A percentile compares a stretch with the other conserved stretches of the same genome.
phyloP scores from a whole-genome alignment of 345 rosid genomes.

The Anastatica hierochuntica region DNA sequence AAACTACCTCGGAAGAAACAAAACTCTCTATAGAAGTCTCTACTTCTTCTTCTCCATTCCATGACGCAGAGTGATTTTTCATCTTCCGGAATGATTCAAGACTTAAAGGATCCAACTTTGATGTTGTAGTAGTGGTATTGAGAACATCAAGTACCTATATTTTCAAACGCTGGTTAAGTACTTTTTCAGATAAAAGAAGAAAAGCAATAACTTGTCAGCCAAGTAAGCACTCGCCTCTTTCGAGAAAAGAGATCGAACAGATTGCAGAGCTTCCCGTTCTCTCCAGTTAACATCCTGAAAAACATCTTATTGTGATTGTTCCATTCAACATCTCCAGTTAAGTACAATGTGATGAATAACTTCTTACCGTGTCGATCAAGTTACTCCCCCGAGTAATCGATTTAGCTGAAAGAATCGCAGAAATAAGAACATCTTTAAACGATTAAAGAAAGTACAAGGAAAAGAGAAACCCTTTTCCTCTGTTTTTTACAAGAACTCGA shows the following conservation, averaged over 20 bases:
- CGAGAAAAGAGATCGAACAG: slow-evolving; percentile 46
- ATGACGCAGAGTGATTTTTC: slow-evolving; percentile 47
- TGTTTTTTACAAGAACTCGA: no score
- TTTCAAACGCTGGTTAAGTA: background rate
- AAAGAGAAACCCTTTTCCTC: no score
- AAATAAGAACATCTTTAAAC: no score
- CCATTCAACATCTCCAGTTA: no score
- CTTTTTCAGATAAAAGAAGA: background rate
- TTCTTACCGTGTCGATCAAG: no score
- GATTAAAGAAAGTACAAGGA: no score
- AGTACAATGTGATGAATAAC: no score
- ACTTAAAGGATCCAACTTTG: slow-evolving; percentile 47
- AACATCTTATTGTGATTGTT: no score
- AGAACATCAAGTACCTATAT: slow-evolving; percentile 54
- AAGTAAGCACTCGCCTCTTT: slow-evolving; percentile 50
- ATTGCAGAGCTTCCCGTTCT: slow-evolving; percentile 46
- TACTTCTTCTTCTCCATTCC: slow-evolving; percentile 42
- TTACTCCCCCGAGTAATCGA: no score
- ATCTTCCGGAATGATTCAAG: slow-evolving; percentile 58
- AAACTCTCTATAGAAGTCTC: no score
- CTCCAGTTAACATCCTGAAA: slow-evolving; percentile 71
- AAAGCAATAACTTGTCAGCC: no score
- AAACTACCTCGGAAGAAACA: slow-evolving; percentile 36
- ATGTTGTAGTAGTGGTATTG: slow-evolving; percentile 37
- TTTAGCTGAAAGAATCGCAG: no score